Evolutionary conservation across 1,139 yeast genomes (phyloP), one percentile per base, ranked within the genome.

Genomic region (Lodderomyces metapsilosis): DNA sequence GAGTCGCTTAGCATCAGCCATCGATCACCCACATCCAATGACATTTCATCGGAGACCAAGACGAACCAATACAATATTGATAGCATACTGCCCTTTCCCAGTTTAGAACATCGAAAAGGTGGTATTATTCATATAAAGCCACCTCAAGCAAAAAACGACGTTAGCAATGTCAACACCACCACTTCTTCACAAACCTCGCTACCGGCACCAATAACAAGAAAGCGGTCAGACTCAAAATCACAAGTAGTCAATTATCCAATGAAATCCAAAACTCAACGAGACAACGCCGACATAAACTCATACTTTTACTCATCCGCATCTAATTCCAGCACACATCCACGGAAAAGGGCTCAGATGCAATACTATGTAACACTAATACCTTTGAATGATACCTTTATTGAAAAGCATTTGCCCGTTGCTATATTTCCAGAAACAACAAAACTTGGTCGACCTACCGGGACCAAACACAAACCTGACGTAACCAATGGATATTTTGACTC

Each of bases 401-500:
- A 83, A 43, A 92, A 92, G 60, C 82, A 85, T 40, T 66, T 94
- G 28, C 80, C 80, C 20, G 82, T 94, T 6, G 97, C 98, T 1
- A 75, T 78, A 45, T 76, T 72, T 46, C 98, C 99, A 0, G 91
- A 88, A 18, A 83, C 89, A 1, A 66, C 92, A 42, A 88, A 88
- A 56, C 71, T 92, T 20, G 98, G 99, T 1, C 76, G 99, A 42
- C 98, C 87, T 6, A 74, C 84, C 41, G 88, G 86, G 43, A 78
- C 85, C 13, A 84, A 80, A 52, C 79, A 85, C 40, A 76, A 77
- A 49, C 91, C 95, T 9, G 80, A 83, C 43, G 78, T 84, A 6
- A 83, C 86, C 33, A 94, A 94, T 59, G 98, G 98, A 0, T 91
- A 79, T 60, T 92, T 92, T 57, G 98, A 92, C 59, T 88, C 97